Base-by-base conservation (phyloP, 345 rosid genomes). In the Anastatica hierochuntica region DNA sequence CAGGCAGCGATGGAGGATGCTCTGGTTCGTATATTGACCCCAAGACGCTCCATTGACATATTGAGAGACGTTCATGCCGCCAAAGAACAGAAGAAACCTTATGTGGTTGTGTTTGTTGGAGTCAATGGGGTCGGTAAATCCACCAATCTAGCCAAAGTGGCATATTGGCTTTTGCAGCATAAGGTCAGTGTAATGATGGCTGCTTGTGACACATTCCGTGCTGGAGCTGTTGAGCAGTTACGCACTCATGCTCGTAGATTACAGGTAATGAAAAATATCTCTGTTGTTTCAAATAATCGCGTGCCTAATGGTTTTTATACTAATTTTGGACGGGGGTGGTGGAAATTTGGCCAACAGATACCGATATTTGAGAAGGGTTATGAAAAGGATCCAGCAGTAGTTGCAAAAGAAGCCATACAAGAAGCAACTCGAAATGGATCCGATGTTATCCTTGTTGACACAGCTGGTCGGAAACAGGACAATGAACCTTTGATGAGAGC, bases 391-490 rank as follows among this genome's bases (percentile, higher is more conserved):
- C 97, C 99, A 53, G 97, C 99, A 13, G 64, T 78, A 53, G 98
- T 92, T 26, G 98, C 98, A 5, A 88, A 92, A 76, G 98, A 92
- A 76, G 97, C 98, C 45, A 92, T 92, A 42, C 87, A 88, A 61
- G 95, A 85, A 74, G 97, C 95, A 21, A 64, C 83, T 19, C 83
- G 78, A 37, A 79, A 77, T 66, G 95, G 90, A 35, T 78, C 95
- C 14, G 98, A 92, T 68, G 98, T 88, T 48, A 95, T 92, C 65
- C 95, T 92, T 64, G 99, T 88, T 51, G 99, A 94, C 70, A 94
- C 99, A 10, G 99, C 99, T 54, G 99, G 99, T 55, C 77, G 99
- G 48, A 92, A 88, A 95, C 97, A 89, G 95, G 97, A 88, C 53
- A 92, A 92, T 66, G 99, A 92, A 62, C 99, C 95, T 10, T 65